Evolutionary conservation across 352 stramenopile species (phyloP).

Genomic region (Phytophthora macrochlamydospora): DNA sequence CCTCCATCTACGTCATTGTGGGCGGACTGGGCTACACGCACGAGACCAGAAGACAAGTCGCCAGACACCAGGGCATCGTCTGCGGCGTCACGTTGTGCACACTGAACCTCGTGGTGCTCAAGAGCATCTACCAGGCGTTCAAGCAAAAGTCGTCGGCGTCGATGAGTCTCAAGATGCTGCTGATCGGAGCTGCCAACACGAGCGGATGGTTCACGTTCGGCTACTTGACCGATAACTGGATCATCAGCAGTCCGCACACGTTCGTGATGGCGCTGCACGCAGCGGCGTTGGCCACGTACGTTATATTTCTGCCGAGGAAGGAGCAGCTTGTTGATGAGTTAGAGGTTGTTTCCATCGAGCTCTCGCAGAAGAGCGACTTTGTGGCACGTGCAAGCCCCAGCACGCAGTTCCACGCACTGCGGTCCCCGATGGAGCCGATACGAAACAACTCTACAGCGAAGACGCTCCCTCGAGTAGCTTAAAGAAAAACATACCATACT

Average conservation of each 20-base stretch:
- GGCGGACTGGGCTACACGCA: constrained; percentile 28
- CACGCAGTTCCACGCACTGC: not conserved
- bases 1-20: constrained; percentile 33
- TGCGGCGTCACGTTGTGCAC: constrained; percentile 35
- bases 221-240: constrained; percentile 50
- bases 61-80: constrained; percentile 38
- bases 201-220: constrained; percentile 56
- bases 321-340: constrained; percentile 17
- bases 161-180: constrained; percentile 43
- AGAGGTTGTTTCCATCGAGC: constrained; percentile 11
- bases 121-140: constrained; percentile 42
- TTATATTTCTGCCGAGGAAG: constrained; percentile 27
- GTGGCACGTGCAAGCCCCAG: not conserved
- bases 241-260: constrained; percentile 54
- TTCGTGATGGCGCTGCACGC: constrained; percentile 45
- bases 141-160: constrained; percentile 39
- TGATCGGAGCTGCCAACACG: constrained; percentile 56
- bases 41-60: constrained; percentile 30
- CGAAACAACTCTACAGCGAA: not conserved
- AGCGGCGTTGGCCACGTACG: constrained; percentile 37
- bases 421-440: constrained; percentile 2
- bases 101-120: constrained; percentile 49
- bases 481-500: not conserved
- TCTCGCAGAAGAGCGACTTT: constrained; percentile 21
- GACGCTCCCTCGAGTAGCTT: not conserved